Conservation (phyloP, 495 filamentous ascomycete genomes). For the Hypoxylon lenormandii region DNA sequence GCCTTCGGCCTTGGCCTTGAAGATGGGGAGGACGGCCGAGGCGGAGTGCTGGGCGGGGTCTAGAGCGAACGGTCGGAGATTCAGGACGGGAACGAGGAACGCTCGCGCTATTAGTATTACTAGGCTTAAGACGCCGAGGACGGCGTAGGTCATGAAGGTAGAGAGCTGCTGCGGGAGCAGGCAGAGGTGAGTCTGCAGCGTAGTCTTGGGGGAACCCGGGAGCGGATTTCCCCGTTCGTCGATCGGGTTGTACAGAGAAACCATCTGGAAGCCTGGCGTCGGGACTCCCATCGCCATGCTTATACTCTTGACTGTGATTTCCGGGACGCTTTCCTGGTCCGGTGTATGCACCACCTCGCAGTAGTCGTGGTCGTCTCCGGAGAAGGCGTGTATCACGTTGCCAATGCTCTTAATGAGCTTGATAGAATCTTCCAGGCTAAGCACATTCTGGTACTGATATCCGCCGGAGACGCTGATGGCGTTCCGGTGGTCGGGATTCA, state of each 20-base stretch:
- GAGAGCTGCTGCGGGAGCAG: conserved; percentile 86
- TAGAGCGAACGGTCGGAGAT: conserved; percentile 60
- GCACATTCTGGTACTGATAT: conserved; percentile 97
- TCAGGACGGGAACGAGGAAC: conserved; percentile 64
- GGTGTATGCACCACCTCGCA: conserved; percentile 85
- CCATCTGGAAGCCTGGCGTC: conserved; percentile 85
- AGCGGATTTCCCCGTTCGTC: conserved; percentile 71
- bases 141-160: conserved; percentile 81
- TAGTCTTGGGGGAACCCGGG: conserved; percentile 59
- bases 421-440: conserved; percentile 76
- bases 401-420: conserved; percentile 78
- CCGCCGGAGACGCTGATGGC: conserved; percentile 78
- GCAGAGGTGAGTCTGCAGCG: conserved; percentile 88
- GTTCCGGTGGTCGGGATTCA: conserved; percentile 78
- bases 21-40: conserved; percentile 56
- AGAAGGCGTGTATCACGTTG: conserved; percentile 83
- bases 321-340: conserved; percentile 72
- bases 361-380: conserved; percentile 98
- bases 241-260: conserved; percentile 92
- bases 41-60: conserved; percentile 44
- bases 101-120: conserved; percentile 70
- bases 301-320: conserved; percentile 94
- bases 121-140: conserved; percentile 70
- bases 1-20: conserved; percentile 61
- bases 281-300: conserved; percentile 98